Conservation (phyloP, 2,329 filamentous ascomycete species). For the Epicoccum nigrum region DNA sequence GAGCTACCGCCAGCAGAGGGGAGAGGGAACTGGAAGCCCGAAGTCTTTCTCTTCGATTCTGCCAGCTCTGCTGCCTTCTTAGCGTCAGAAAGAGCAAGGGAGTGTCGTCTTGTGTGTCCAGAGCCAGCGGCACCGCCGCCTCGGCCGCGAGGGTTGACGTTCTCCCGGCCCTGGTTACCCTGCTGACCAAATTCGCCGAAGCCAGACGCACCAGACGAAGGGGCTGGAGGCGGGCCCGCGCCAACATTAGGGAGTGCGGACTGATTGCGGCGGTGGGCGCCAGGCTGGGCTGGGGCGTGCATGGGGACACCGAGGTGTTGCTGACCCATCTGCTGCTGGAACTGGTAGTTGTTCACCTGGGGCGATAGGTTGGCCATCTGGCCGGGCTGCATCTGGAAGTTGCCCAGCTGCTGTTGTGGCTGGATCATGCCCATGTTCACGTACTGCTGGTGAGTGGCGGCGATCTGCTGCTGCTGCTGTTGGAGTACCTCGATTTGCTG, state of each 20-base stretch:
- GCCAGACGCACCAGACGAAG: constrained; percentile 84
- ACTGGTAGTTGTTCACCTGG: constrained; percentile 82
- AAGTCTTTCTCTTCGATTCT: constrained; percentile 94
- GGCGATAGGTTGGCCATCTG: constrained; percentile 79
- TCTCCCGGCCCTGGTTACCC: constrained; percentile 66
- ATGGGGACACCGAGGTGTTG: constrained; percentile 71
- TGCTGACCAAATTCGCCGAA: constrained; percentile 82
- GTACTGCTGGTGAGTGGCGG: constrained; percentile 95
- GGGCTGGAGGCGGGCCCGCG: constrained; percentile 89
- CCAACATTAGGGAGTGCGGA: constrained; percentile 93
- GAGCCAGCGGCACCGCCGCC: constrained; percentile 68
- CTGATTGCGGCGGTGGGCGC: constrained; percentile 95
- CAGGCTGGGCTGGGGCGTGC: constrained; percentile 76
- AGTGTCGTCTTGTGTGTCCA: constrained; percentile 93
- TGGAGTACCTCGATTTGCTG: constrained; percentile 97
- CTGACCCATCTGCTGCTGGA: constrained; percentile 69
- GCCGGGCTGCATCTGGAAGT: constrained; percentile 62
- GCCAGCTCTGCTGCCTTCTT: constrained; percentile 97
- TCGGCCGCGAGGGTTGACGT: constrained; percentile 72
- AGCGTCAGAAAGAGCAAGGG: constrained; percentile 89
- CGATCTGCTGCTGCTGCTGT: constrained; percentile 97
- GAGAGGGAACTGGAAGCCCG: constrained; percentile 91
- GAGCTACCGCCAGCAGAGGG: constrained; percentile 67
- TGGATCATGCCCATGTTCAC: constrained; percentile 96
- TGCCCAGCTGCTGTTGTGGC: constrained; percentile 77